Evolutionary conservation across 768 basidiomycete genomes (phyloP), one percentile per base, ranked within the genome.

Genomic region (Macrocybe gigantea): DNA sequence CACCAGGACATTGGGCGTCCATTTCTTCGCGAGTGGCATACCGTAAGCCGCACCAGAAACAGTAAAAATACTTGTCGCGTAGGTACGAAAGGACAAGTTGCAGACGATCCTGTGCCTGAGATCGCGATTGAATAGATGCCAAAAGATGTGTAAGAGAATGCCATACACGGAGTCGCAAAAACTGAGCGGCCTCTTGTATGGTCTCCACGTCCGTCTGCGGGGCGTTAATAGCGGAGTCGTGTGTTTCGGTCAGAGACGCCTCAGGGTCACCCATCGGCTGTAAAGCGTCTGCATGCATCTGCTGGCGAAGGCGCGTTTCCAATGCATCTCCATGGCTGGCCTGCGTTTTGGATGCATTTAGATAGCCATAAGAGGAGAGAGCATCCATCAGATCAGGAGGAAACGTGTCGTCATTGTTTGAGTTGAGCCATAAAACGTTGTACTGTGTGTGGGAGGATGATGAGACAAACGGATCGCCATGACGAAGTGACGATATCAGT

Each of bases 11-110:
- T 47, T 80, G 71, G 34, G 57, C 63, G 35, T 66, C 66, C 70
- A 93, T 67, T 43, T 88, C 85, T 11, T 77, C 75, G 5, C 66
- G 61, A 53, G 73, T 70, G 5, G 76, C 73, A 58, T 92, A 93
- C 55, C 81, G 75, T 9, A 84, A 77, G 9, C 91, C 91, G 60
- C 91, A 93, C 87, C 89, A 93, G 64, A 91, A 92, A 60, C 91
- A 93, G 60, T 93, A 93, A 5, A 71, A 60, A 62, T 91, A 79
- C 51, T 70, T 74, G 35, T 78, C 71, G 22, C 91, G 84, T 42
- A 93, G 75, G 63, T 93, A 90, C 5, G 77, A 66, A 22, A 92
- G 69, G 12, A 90, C 79, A 40, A 84, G 67, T 35, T 72, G 65
- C 33, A 93, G 72, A 32, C 88, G 77, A 64, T 87, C 82, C 52